Conservation (phyloP, 2,329 filamentous ascomycete species). For the Myriangium duriaei region DNA sequence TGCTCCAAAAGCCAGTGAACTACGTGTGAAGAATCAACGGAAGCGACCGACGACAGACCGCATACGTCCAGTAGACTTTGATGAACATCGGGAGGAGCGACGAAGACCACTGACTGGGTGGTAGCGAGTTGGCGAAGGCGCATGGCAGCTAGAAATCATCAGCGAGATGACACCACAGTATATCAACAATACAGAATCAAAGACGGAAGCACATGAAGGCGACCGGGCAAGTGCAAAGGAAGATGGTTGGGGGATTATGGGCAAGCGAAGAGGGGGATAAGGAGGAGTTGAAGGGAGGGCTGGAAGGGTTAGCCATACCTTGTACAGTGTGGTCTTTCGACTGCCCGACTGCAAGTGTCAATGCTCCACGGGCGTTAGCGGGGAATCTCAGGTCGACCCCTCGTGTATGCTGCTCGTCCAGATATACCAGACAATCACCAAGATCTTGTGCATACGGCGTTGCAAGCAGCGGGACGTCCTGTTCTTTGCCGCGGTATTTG, state of each 20-base stretch:
- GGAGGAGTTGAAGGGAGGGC: too few species aligned
- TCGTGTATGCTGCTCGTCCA: conserved; percentile 59
- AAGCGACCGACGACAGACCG: conserved; percentile 17
- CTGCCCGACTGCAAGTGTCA: conserved; percentile 33
- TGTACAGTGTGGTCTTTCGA: conserved; percentile 52
- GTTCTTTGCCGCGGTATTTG: conserved; percentile 22
- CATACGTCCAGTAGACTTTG: conserved; percentile 43
- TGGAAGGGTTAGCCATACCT: too few species aligned
- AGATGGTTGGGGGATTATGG: too few species aligned
- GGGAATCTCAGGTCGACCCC: conserved; percentile 58
- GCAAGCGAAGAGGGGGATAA: too few species aligned
- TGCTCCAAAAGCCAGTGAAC: conserved; percentile 52
- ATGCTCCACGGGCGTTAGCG: conserved; percentile 44
- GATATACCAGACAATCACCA: conserved; percentile 50
- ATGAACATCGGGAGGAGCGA: conserved; percentile 48
- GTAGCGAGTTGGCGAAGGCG: conserved; percentile 46
- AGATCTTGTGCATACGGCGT: conserved; percentile 48
- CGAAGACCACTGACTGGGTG: conserved; percentile 43
- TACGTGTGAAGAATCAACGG: conserved; percentile 38
- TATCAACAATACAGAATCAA: too few species aligned
- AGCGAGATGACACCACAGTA: too few species aligned
- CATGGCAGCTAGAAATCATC: too few species aligned
- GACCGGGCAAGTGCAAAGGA: too few species aligned
- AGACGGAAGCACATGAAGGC: too few species aligned
- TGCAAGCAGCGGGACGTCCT: conserved; percentile 37